Evolutionary conservation across 257 asterid species (phyloP), one percentile per base, ranked within the genome.

Genomic region (Cinchona pubescens): DNA sequence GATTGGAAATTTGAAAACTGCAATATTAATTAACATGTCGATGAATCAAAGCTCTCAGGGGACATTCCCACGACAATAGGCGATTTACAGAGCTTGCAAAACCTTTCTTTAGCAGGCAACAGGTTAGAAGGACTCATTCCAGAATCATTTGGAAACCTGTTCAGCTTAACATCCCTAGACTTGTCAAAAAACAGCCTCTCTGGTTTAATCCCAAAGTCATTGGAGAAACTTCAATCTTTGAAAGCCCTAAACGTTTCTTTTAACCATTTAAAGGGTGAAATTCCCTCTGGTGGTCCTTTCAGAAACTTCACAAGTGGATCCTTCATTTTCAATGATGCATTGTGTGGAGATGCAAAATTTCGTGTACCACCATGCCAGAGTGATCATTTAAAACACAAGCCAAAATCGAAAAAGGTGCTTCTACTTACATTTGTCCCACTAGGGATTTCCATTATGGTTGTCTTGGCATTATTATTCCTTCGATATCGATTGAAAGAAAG

Each of bases 181-280:
- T 55, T 55, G 27, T 55, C 61, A 21, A 7, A 23, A 21, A 55
- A 55, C 61, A 7, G 29, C 29, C 61, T 55, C 7, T 55, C 29
- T 19, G 30, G 61, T 55, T 55, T 23, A 29, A 55, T 55, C 12
- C 61, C 61, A 3, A 55, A 55, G 10, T 55, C 61, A 21, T 7
- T 83, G 43, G 55, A 76, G 48, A 3, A 0, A n/a, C 68, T 85
- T 5, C 11, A 32, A 0, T 32, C 76, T 19, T n/a, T 56, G 32
- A 53, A 6, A 0, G 0, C 5, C 43, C 8, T 56, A 5, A 11
- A 73, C 16, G 61, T 73, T 16, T 73, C 77, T 7, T 60, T 29
- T 38, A 73, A 73, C 18, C 49, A 73, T n/a, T 73, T 73, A 16
- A 59, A 0, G 16, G 77, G 77, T 40, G 77, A 76, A 49, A 76